phyloP scores from a whole-genome alignment of 2,329 filamentous ascomycete genomes.

The Knufia fluminis region DNA sequence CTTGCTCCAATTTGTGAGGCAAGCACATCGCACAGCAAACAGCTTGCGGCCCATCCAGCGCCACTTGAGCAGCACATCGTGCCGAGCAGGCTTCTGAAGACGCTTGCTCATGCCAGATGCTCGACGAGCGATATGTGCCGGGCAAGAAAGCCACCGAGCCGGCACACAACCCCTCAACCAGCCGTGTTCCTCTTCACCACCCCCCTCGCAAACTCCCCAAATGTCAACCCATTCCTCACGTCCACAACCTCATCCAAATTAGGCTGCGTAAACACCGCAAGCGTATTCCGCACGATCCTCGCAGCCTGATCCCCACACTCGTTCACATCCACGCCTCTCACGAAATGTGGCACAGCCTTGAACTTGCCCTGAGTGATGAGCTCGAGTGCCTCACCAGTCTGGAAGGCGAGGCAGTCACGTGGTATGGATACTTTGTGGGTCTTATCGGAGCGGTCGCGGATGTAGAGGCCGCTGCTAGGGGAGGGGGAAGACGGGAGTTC shows the following conservation, averaged over 20 bases:
- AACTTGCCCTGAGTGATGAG: constrained; percentile 85
- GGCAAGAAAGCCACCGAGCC: too few relatives aligned
- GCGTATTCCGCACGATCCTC: constrained; percentile 67
- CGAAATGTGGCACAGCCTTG: constrained; percentile 92
- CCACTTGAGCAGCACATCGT: too few relatives aligned
- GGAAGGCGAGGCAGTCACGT: constrained; percentile 83
- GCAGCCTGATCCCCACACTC: constrained; percentile 34
- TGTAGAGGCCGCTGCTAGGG: constrained; percentile 80
- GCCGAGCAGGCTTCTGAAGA: too few relatives aligned
- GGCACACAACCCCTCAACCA: not conserved
- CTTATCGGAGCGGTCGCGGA: constrained; percentile 71
- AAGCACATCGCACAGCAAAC: too few relatives aligned
- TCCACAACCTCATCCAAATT: constrained; percentile 68
- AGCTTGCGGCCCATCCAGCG: too few relatives aligned
- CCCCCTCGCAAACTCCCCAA: constrained; percentile 66
- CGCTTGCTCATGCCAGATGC: too few relatives aligned
- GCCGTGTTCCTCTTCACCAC: constrained; percentile 66
- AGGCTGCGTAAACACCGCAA: constrained; percentile 95
- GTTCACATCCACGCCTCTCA: constrained; percentile 59
- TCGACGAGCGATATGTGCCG: too few relatives aligned
- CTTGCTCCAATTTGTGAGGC: too few relatives aligned
- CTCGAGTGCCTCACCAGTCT: constrained; percentile 87
- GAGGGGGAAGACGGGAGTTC: constrained; percentile 74
- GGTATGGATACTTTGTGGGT: constrained; percentile 91
- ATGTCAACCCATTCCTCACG: constrained; percentile 63